Percentiles rank a stretch among this genome's conserved stretches.
Evolutionary conservation across 495 filamentous ascomycete species (phyloP).

Genomic region (Delitschia confertaspora): DNA sequence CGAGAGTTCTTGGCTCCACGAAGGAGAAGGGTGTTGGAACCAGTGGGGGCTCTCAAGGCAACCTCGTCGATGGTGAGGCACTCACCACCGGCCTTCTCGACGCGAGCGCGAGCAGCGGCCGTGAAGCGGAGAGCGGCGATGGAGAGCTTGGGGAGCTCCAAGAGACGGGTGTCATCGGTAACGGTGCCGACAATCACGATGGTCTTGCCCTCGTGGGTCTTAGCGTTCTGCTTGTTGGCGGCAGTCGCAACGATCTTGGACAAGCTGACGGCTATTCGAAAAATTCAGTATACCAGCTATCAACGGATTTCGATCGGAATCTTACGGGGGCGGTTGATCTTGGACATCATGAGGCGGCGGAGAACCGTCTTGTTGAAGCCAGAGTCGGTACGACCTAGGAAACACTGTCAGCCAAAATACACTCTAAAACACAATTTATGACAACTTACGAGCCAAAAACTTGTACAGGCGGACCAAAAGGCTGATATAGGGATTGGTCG

Average conservation of each 20-base stretch:
- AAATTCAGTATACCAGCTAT: background rate
- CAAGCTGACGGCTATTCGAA: slow-evolving; percentile 57
- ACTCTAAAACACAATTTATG: background rate
- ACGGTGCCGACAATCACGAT: slow-evolving; percentile 87
- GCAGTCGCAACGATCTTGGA: slow-evolving; percentile 73
- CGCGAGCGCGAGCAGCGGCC: slow-evolving; percentile 85
- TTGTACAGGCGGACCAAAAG: slow-evolving; percentile 98
- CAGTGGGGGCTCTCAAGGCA: slow-evolving; percentile 83
- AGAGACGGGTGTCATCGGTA: slow-evolving; percentile 78
- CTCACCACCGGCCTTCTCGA: slow-evolving; percentile 87
- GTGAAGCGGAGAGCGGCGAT: slow-evolving; percentile 94
- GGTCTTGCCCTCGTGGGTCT: slow-evolving; percentile 74
- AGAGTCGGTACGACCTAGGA: slow-evolving; percentile 81
- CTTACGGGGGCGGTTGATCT: slow-evolving; percentile 79
- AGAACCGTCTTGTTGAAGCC: slow-evolving; percentile 96
- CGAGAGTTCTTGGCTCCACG: slow-evolving; percentile 93
- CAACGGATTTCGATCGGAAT: background rate
- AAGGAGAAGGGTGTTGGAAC: slow-evolving; percentile 87
- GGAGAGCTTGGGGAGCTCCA: slow-evolving; percentile 73
- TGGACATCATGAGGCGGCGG: slow-evolving; percentile 92
- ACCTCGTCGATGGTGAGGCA: slow-evolving; percentile 92
- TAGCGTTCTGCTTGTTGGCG: slow-evolving; percentile 46
- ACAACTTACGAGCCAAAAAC: slow-evolving; percentile 86
- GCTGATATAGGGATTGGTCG: slow-evolving; percentile 95
- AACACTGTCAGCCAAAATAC: slow-evolving; percentile 5